Conservation (phyloP, 805 yeast species). For the Pichia pseudocactophila region DNA sequence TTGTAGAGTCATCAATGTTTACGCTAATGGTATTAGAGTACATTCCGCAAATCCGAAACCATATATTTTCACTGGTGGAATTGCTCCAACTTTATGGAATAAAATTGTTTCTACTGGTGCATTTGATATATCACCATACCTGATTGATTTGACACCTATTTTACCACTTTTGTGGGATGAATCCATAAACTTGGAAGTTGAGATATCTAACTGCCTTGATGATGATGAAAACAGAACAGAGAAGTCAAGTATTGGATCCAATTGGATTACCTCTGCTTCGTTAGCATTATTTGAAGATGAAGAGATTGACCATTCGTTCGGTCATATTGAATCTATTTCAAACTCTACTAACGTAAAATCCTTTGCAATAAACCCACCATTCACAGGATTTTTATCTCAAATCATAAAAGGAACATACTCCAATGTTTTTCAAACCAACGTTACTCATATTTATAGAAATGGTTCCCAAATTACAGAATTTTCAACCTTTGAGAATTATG, state of each 20-base stretch:
- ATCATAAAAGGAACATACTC: conserved; percentile 29
- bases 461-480: conserved; percentile 29
- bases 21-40: conserved; percentile 48
- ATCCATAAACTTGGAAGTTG: conserved; percentile 33
- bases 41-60: conserved; percentile 63
- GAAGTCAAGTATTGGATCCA: conserved; percentile 34
- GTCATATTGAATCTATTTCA: conserved; percentile 27
- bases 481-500: conserved; percentile 23
- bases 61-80: conserved; percentile 71
- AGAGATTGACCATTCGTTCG: conserved; percentile 31
- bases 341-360: conserved; percentile 26
- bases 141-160: conserved; percentile 60
- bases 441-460: conserved; percentile 31
- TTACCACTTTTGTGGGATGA: conserved; percentile 60
- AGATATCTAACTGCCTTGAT: conserved; percentile 44
- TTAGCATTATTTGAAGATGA: conserved; percentile 45
- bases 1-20: conserved; percentile 55
- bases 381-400: conserved; percentile 30
- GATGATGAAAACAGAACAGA: conserved; percentile 26
- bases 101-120: conserved; percentile 70
- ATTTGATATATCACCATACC: conserved; percentile 63
- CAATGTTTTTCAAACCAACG: conserved; percentile 27
- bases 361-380: conserved; percentile 32
- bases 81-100: conserved; percentile 72
- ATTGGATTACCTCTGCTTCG: conserved; percentile 56